Base-by-base conservation (phyloP, 345 rosid genomes). In the Isatis tinctoria region DNA sequence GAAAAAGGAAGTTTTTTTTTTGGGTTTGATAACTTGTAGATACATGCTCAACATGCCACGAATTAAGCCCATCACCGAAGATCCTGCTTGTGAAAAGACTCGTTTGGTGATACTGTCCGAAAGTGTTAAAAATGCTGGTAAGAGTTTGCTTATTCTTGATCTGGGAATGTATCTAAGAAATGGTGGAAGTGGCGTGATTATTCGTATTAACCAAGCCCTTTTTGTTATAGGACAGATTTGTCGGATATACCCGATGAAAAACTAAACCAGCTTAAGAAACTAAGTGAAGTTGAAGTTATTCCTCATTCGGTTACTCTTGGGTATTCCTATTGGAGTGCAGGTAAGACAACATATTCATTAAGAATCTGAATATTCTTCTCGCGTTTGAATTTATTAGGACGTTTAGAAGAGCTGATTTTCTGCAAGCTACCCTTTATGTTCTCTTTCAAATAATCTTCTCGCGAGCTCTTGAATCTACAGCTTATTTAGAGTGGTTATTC, bases 281-380 rank as follows among this genome's bases (percentile, higher is more conserved):
- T 86, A 20, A 82, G 84, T 65, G 74, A 83, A 73, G 47, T 90
- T 72, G 87, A 87, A 81, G 88, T 86, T 11, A 86, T 86, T 82
- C 88, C 97, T 32, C 80, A 95, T 74, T 80, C 97, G 0, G 61
- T 86, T 66, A 90, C 86, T 0, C 92, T 92, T 72, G 97, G 97
- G 13, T 95, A 92, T 87, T 90, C 99, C 10, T 91, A 95, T 70
- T 92, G 97, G 97, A 70, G 82, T 80, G 97, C 88, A 73, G 97
- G 98, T 91, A 35, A 70, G 84, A 54, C 35, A 41, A 53, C 4
- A 27, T 9, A n/a, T 26, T 76, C 48, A 65, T 49, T 36, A 56
- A 30, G 49, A 57, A 3, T 32, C 35, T 32, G 35, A 32, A n/a
- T 16, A 1, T 54, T 65, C 36, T 16, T 47, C 18, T 26, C 61